Percentiles rank a stretch among this genome's conserved stretches.
phyloP scores from a whole-genome alignment of 1,284 basidiomycete species.

The Erythrobasidium hasegawianum region DNA sequence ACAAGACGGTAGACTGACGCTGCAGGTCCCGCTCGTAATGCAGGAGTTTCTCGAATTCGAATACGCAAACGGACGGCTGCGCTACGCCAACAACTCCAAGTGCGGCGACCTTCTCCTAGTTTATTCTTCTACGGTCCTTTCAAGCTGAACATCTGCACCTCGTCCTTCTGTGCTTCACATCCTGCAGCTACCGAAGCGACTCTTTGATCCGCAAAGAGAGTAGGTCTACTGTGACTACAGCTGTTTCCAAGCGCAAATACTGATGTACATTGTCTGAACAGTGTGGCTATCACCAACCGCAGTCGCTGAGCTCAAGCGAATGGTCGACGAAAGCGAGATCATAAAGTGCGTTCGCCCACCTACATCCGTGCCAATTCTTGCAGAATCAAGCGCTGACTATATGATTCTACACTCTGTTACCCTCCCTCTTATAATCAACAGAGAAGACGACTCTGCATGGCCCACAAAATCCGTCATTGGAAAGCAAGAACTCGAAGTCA shows the following conservation, averaged over 20 bases:
- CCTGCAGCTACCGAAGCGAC: conserved; percentile 76
- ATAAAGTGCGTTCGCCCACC: conserved; percentile 65
- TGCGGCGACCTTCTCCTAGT: conserved; percentile 19
- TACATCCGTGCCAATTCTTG: too few relatives aligned
- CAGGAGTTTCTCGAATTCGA: conserved; percentile 86
- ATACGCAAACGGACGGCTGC: conserved; percentile 91
- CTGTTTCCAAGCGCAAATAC: background rate
- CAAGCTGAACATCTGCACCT: background rate
- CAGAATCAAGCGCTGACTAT: background rate
- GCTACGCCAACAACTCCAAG: conserved; percentile 99
- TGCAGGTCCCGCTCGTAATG: background rate
- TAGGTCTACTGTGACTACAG: too few relatives aligned
- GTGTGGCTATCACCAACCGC: conserved; percentile 93
- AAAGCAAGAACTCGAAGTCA: conserved; percentile 93
- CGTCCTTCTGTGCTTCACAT: background rate
- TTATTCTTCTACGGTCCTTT: background rate
- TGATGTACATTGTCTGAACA: conserved; percentile 49
- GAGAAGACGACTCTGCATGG: conserved; percentile 97
- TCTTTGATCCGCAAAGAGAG: conserved; percentile 94
- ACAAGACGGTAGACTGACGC: too few relatives aligned
- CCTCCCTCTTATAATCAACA: conserved; percentile 48
- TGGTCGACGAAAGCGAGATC: conserved; percentile 93
- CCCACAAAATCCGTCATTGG: conserved; percentile 98
- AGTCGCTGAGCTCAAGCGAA: conserved; percentile 86
- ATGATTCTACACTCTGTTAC: background rate